A percentile compares a stretch with the other conserved stretches of the same genome.
These are phyloP conservation scores for Rhizopogon salebrosus DNA, from an alignment of 768 basidiomycete genomes.

Conservation along the genomic window DNA sequence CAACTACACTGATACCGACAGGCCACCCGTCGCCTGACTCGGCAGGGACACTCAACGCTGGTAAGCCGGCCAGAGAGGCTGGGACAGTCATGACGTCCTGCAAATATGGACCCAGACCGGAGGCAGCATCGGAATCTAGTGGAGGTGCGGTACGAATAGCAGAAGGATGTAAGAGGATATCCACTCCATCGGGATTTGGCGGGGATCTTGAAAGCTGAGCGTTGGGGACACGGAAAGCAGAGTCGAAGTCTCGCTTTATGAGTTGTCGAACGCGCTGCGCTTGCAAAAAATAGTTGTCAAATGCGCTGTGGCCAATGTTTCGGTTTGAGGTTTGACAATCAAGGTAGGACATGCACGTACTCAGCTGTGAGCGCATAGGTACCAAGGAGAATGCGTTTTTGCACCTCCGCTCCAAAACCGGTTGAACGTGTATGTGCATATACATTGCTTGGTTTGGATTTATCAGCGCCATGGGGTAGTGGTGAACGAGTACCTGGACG, in stretches of 20 bases:
- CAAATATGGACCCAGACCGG: conserved; percentile 59
- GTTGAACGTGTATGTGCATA: conserved; percentile 64
- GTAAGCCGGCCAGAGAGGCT: conserved; percentile 85
- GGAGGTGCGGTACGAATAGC: conserved; percentile 81
- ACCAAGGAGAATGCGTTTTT: conserved; percentile 82
- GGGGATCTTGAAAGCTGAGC: conserved; percentile 21
- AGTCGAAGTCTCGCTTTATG: conserved; percentile 69
- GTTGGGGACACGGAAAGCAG: conserved; percentile 58
- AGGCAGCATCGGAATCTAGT: conserved; percentile 26
- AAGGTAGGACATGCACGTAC: conserved; percentile 41
- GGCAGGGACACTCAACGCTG: conserved; percentile 71
- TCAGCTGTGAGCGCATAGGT: conserved; percentile 90
- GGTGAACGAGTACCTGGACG: conserved; percentile 46
- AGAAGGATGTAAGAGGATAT: conserved; percentile 83
- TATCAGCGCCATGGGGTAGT: conserved; percentile 35
- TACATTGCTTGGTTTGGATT: conserved; percentile 45
- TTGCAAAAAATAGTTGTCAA: conserved; percentile 95
- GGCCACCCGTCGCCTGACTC: conserved; percentile 66
- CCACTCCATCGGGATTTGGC: conserved; percentile 40
- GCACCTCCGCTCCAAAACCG: conserved; percentile 82
- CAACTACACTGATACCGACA: conserved; percentile 76
- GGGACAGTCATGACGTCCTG: conserved; percentile 93
- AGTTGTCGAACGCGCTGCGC: conserved; percentile 75
- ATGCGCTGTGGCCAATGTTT: conserved; percentile 54
- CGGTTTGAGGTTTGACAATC: background rate